These are phyloP conservation scores for Calonectria pteridis DNA, from an alignment of 2,329 filamentous ascomycete genomes.

Conservation along the genomic window DNA sequence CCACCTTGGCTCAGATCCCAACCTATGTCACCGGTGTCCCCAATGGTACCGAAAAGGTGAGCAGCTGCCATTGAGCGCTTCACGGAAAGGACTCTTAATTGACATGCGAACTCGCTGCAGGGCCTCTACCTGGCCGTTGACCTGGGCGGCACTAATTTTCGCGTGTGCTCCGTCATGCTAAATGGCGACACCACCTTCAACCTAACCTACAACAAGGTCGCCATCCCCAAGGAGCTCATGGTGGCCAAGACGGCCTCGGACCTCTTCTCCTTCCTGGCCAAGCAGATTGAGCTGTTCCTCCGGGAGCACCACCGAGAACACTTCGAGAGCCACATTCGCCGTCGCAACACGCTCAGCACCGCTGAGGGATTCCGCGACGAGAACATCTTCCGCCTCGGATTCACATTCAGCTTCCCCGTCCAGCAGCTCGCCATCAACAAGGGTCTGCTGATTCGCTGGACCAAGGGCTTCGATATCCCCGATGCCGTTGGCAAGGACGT, in stretches of 20 bases:
- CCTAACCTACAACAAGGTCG: slow-evolving; percentile 91
- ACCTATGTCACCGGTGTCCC: slow-evolving; percentile 96
- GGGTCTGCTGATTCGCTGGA: slow-evolving; percentile 95
- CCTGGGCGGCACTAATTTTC: slow-evolving; percentile 98
- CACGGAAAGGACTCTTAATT: not conserved
- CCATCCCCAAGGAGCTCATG: slow-evolving; percentile 93
- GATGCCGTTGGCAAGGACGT: slow-evolving; percentile 96
- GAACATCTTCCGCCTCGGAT: slow-evolving; percentile 92
- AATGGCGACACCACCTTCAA: slow-evolving; percentile 97
- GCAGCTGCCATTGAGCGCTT: slow-evolving; percentile 18
- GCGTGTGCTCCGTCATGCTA: slow-evolving; percentile 93
- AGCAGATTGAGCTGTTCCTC: slow-evolving; percentile 91
- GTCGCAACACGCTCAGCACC: slow-evolving; percentile 71
- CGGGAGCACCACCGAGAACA: slow-evolving; percentile 89
- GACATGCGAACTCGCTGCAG: slow-evolving; percentile 58
- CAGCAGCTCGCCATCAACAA: slow-evolving; percentile 96
- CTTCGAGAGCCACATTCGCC: slow-evolving; percentile 77
- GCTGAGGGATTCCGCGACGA: slow-evolving; percentile 74
- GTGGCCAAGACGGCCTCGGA: slow-evolving; percentile 86
- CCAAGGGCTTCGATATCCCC: slow-evolving; percentile 97
- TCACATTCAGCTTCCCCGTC: slow-evolving; percentile 98
- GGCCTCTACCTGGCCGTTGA: slow-evolving; percentile 97
- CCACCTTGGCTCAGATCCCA: slow-evolving; percentile 93
- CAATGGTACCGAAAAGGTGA: slow-evolving; percentile 96
- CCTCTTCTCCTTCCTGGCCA: slow-evolving; percentile 92